A percentile compares a stretch with the other conserved stretches of the same genome.
phyloP scores from a whole-genome alignment of 441 rosid genomes.

The Melastoma candidum region DNA sequence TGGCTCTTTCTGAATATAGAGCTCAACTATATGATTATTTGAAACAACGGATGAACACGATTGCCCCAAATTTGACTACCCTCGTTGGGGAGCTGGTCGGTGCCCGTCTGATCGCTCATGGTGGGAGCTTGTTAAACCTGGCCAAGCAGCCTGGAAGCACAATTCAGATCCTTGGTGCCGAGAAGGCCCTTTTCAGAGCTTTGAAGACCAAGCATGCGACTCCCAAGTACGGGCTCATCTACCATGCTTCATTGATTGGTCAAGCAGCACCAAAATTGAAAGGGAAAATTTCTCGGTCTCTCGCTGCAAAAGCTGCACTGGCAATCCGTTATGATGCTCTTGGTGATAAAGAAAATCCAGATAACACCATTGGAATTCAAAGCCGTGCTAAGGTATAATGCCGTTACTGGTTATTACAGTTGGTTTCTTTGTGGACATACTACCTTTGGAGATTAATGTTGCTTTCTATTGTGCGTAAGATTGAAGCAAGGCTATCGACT shows the following conservation, averaged over 20 bases:
- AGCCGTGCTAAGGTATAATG: conserved; percentile 59
- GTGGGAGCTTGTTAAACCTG: conserved; percentile 85
- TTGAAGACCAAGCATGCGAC: conserved; percentile 93
- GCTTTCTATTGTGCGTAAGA: conserved; percentile 26
- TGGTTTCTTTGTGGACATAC: neutral
- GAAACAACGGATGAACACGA: conserved; percentile 82
- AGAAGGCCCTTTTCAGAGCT: conserved; percentile 92
- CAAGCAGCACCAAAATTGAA: conserved; percentile 81
- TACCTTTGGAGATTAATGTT: neutral
- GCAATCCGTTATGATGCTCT: conserved; percentile 85
- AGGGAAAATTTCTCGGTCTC: conserved; percentile 85
- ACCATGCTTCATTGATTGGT: conserved; percentile 87
- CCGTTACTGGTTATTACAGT: neutral
- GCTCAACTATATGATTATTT: conserved; percentile 83
- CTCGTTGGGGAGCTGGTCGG: conserved; percentile 96
- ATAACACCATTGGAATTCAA: conserved; percentile 73
- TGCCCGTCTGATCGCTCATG: conserved; percentile 88
- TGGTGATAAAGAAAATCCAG: conserved; percentile 48
- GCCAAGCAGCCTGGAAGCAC: conserved; percentile 96
- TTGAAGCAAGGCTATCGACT: conserved; percentile 64
- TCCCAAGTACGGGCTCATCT: conserved; percentile 80
- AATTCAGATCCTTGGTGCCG: conserved; percentile 89
- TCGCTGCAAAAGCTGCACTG: conserved; percentile 75
- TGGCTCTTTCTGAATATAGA: conserved; percentile 81
- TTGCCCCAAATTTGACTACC: conserved; percentile 90